Conservation (phyloP, 768 basidiomycete genomes). For the Kockovaella imperatae region DNA sequence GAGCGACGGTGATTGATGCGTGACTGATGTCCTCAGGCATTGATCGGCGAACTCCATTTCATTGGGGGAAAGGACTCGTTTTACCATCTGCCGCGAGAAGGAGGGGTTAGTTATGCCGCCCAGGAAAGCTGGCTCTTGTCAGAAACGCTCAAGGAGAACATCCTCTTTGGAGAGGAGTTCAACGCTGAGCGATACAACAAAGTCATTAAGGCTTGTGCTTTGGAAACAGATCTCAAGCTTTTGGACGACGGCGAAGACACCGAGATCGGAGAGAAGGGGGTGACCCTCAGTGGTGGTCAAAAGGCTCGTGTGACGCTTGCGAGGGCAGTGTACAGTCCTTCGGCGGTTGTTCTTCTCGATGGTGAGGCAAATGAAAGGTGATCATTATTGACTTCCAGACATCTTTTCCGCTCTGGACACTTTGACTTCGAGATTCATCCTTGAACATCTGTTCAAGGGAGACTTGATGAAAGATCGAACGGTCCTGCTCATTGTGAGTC, state of each 20-base stretch:
- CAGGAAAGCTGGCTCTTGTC: constrained; percentile 84
- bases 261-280: constrained; percentile 65
- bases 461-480: constrained; percentile 52
- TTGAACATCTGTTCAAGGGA: constrained; percentile 51
- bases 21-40: constrained; percentile 31
- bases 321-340: constrained; percentile 56
- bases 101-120: constrained; percentile 68
- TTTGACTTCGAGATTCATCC: constrained; percentile 52
- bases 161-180: constrained; percentile 50
- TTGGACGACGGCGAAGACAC: constrained; percentile 60
- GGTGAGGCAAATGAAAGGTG: constrained; percentile 14
- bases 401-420: constrained; percentile 60
- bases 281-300: constrained; percentile 54
- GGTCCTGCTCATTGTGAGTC: constrained; percentile 52
- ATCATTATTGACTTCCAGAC: constrained; percentile 45
- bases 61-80: constrained; percentile 51
- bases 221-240: constrained; percentile 50
- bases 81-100: constrained; percentile 61
- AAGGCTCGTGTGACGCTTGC: constrained; percentile 57
- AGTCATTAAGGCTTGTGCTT: constrained; percentile 43
- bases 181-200: constrained; percentile 49
- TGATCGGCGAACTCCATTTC: constrained; percentile 48
- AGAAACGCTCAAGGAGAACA: constrained; percentile 53
- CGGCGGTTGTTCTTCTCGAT: constrained; percentile 61
- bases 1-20: not conserved